phyloP scores from a whole-genome alignment of 2,329 filamentous ascomycete genomes.

The Hypocreales sp. region DNA sequence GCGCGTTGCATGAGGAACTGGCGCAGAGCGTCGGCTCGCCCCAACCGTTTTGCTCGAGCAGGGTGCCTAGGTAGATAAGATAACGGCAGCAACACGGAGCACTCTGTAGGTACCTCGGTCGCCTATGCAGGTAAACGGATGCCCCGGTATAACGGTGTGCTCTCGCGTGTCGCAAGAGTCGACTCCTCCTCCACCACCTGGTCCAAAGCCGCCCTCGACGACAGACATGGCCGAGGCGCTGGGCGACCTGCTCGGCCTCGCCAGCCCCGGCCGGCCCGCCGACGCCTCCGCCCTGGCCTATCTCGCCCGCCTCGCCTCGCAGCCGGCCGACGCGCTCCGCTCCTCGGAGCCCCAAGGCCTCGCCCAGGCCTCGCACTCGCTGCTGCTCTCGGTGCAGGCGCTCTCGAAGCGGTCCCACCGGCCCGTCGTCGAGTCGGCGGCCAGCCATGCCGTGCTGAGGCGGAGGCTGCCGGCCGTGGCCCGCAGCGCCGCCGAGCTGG shows the following conservation, averaged over 20 bases:
- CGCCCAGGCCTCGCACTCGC: slow-evolving; percentile 65
- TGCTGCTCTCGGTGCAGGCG: slow-evolving; percentile 68
- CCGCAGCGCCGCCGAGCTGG: slow-evolving; percentile 49
- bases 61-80: too few relatives aligned
- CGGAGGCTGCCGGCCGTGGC: slow-evolving; percentile 58
- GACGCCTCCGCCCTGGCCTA: slow-evolving; percentile 51
- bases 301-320: slow-evolving; percentile 60
- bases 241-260: slow-evolving; percentile 17
- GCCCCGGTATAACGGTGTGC: too few relatives aligned
- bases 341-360: slow-evolving; percentile 65
- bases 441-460: slow-evolving; percentile 58
- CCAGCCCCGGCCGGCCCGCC: slow-evolving; percentile 12
- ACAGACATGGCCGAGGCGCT: slow-evolving; percentile 22
- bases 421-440: slow-evolving; percentile 65
- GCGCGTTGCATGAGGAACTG: too few relatives aligned
- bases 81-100: too few relatives aligned
- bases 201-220: too few relatives aligned
- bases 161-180: too few relatives aligned
- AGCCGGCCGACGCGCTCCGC: slow-evolving; percentile 57
- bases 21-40: too few relatives aligned
- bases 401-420: slow-evolving; percentile 84
- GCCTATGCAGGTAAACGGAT: too few relatives aligned
- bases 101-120: too few relatives aligned
- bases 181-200: too few relatives aligned
- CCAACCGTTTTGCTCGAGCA: too few relatives aligned